Conservation (phyloP, 805 yeast genomes). For the Nakazawaea siamensis region DNA sequence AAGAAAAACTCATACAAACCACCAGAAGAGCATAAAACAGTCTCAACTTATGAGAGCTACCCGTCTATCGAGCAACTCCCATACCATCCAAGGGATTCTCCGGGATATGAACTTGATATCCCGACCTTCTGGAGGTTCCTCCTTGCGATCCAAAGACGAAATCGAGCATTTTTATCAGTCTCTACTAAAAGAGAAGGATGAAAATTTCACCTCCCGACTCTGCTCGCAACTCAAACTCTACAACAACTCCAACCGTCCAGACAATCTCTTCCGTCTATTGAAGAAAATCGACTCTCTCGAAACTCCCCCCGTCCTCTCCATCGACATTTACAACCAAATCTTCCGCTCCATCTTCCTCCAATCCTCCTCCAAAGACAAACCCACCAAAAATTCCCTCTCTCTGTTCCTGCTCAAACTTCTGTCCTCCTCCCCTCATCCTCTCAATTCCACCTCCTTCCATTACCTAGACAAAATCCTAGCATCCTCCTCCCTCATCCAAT, state of each 20-base stretch:
- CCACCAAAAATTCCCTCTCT: not conserved
- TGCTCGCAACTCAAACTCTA: conserved; percentile 2
- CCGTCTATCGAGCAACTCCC: not conserved
- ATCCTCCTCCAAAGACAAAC: not conserved
- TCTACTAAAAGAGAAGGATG: too few relatives aligned
- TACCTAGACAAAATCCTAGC: conserved; percentile 5
- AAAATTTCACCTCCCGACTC: too few relatives aligned
- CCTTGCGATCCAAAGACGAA: too few relatives aligned
- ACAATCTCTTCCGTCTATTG: conserved; percentile 2
- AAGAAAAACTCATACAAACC: too few relatives aligned
- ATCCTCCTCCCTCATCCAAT: not conserved
- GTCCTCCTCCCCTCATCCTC: not conserved
- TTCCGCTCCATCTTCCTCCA: conserved; percentile 1
- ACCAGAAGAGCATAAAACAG: too few relatives aligned
- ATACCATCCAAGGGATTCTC: not conserved
- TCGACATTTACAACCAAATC: conserved; percentile 6
- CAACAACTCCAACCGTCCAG: not conserved
- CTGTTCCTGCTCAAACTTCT: conserved; percentile 1
- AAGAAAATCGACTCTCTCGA: not conserved
- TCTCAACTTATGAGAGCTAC: too few relatives aligned
- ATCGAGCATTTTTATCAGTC: too few relatives aligned
- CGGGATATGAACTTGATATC: conserved; percentile 5
- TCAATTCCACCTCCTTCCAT: conserved; percentile 1
- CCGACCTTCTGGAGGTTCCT: too few relatives aligned
- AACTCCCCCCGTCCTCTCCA: not conserved